Evolutionary conservation across 1,139 yeast species (phyloP).

Genomic region (Keqinozyma sinolaborantium): DNA sequence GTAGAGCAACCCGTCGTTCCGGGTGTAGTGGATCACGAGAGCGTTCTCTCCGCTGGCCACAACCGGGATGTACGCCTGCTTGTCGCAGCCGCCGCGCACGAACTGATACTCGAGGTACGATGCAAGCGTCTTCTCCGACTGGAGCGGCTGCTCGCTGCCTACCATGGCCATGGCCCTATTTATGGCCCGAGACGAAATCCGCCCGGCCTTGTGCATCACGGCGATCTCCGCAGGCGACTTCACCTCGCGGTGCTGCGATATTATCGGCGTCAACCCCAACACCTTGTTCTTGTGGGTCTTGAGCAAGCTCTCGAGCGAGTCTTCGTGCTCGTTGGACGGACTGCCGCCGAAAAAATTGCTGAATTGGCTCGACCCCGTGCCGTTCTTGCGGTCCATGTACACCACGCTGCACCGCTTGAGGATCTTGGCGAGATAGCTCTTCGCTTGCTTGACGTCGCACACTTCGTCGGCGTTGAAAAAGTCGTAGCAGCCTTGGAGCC

Average conservation of each 20-base stretch:
- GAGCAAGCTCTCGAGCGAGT: constrained; percentile 8
- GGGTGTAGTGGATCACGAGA: constrained; percentile 82
- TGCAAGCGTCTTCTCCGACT: constrained; percentile 72
- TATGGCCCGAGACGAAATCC: constrained; percentile 77
- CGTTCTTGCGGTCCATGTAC: constrained; percentile 40
- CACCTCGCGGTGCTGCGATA: constrained; percentile 59
- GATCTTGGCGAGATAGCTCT: constrained; percentile 41
- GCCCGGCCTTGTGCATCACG: constrained; percentile 79
- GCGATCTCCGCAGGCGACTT: constrained; percentile 76
- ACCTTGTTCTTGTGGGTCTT: constrained; percentile 24
- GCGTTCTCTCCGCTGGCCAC: constrained; percentile 93
- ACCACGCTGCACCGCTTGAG: constrained; percentile 45
- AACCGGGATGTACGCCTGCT: constrained; percentile 90
- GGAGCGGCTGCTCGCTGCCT: constrained; percentile 41
- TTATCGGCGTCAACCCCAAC: constrained; percentile 41
- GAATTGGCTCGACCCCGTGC: constrained; percentile 3
- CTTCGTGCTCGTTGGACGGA: constrained; percentile 6
- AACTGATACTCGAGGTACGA: constrained; percentile 84
- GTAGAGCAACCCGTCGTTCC: constrained; percentile 76
- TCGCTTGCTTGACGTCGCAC: constrained; percentile 43
- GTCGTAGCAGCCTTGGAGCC: constrained; percentile 75
- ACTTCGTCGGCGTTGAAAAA: constrained; percentile 86
- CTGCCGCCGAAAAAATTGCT: constrained; percentile 9
- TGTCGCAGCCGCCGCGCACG: constrained; percentile 83
- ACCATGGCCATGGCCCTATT: constrained; percentile 74